Base-by-base conservation (phyloP, 768 basidiomycete genomes). In the Daedaleopsis nitida region DNA sequence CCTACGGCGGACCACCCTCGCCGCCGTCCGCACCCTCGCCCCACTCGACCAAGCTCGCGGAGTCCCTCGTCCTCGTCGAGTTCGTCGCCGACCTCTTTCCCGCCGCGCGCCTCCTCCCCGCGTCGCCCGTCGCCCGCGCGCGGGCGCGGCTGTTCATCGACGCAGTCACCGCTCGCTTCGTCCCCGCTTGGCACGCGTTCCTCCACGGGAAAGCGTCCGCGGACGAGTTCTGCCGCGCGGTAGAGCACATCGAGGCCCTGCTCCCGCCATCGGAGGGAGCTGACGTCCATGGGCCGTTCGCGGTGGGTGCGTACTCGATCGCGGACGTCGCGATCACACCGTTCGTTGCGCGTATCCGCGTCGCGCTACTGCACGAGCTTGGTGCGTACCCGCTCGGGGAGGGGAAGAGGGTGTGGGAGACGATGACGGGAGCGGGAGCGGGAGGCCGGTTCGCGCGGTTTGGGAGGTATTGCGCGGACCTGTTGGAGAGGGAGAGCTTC, bases 61-160 rank as follows among this genome's bases (percentile, higher is more conserved):
- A 90, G 67, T 88, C 86, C 7, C 82, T 84, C 52, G 74, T 88
- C 47, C 81, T 89, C 57, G 74, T 88, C 52, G 86, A 90, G 69
- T 85, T 89, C 72, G 70, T 89, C 59, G 84, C 85, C 8, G 87
- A 89, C 69, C 73, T 87, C 54, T 83, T 76, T 69, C 81, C 82
- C 0, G 66, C 76, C 39, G 77, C 80, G 27, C 50, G 64, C 43
- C 76, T 88, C 37, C 78, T 86, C 16, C 87, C 88, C 5, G 67
- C 74, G 8, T 83, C 86, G 69, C 84, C 84, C 1, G 78, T 89
- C 45, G 65, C 67, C 6, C 82, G 86, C 35, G 87, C 89, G 43
- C 75, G 80, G 58, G 81, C 78, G 8, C 84, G 87, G 24, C 83
- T 89, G 73, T 86, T 89, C 76, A 80, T 85, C 69, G 84, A 88